Percentiles rank a stretch among this genome's conserved stretches.
Evolutionary conservation across 1,284 basidiomycete species (phyloP).

Genomic region (Cutaneotrichosporon spelunceum): DNA sequence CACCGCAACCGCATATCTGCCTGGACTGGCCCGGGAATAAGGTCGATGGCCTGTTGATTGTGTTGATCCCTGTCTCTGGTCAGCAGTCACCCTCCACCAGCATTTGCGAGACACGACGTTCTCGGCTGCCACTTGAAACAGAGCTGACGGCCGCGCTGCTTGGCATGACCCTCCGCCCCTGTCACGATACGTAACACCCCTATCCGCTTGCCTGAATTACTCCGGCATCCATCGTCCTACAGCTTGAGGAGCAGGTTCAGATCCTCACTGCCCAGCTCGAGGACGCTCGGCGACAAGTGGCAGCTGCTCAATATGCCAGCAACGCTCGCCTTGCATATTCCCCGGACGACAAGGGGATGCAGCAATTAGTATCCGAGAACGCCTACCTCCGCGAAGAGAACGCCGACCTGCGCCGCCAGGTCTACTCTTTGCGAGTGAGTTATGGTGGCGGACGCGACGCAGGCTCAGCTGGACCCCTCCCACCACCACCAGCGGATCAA

Average conservation of each 20-base stretch:
- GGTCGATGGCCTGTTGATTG: background rate
- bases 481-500: constrained; percentile 11
- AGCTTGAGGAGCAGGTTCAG: constrained; percentile 46
- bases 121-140: background rate
- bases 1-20: background rate
- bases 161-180: constrained; percentile 7
- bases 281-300: constrained; percentile 43
- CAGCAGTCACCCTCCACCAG: background rate
- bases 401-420: constrained; percentile 40
- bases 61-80: background rate
- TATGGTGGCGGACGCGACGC: constrained; percentile 18
- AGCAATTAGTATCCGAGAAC: constrained; percentile 40
- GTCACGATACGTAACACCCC: constrained; percentile 5
- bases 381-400: constrained; percentile 46
- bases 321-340: constrained; percentile 24
- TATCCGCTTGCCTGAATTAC: background rate
- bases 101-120: background rate
- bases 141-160: constrained; percentile 1
- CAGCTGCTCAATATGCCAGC: constrained; percentile 32
- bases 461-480: constrained; percentile 13
- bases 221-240: background rate
- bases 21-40: background rate
- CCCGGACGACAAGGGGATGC: constrained; percentile 36
- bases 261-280: constrained; percentile 42
- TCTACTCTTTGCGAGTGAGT: constrained; percentile 33